Percentiles rank a stretch among this genome's conserved stretches.
phyloP scores from a whole-genome alignment of 768 basidiomycete genomes.

The Boletus patriciae region DNA sequence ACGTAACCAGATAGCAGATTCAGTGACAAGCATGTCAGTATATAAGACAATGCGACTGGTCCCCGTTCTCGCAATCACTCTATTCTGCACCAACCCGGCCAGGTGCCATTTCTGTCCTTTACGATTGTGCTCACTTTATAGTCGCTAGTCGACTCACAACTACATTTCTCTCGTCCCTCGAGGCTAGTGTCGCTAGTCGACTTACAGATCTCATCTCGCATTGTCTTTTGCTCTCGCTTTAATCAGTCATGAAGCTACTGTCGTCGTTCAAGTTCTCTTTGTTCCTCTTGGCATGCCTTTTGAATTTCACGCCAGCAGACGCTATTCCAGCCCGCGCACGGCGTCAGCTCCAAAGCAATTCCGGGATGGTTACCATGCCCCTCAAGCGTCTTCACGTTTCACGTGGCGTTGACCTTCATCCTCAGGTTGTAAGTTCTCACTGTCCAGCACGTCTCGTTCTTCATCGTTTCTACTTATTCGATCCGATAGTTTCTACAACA shows the following conservation, averaged over 20 bases:
- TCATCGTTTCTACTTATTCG: neutral
- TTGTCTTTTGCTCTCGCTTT: neutral
- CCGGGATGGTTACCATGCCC: constrained; percentile 43
- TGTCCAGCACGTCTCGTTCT: neutral
- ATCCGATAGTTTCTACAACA: constrained; percentile 59
- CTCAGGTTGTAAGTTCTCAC: constrained; percentile 42
- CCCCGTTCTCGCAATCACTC: neutral
- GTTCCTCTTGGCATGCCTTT: constrained; percentile 52
- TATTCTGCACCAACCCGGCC: constrained; percentile 12
- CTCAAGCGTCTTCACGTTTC: constrained; percentile 37
- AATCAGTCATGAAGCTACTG: constrained; percentile 51
- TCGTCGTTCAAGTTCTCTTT: constrained; percentile 40
- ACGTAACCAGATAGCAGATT: constrained; percentile 10
- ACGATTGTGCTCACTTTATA: constrained; percentile 3
- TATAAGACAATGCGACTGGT: constrained; percentile 6
- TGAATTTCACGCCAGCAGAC: constrained; percentile 40
- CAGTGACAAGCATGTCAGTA: neutral
- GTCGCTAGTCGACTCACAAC: constrained; percentile 19
- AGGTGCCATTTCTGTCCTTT: constrained; percentile 20
- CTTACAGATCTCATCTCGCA: neutral
- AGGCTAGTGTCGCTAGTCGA: constrained; percentile 16
- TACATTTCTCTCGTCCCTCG: neutral
- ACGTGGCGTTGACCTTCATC: constrained; percentile 37
- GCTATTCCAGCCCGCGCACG: constrained; percentile 21
- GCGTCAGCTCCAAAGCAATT: constrained; percentile 13